Percentiles rank a stretch among this genome's conserved stretches.
Conservation (phyloP, 2,329 filamentous ascomycete genomes). For the Phialemoniopsis sp. region DNA sequence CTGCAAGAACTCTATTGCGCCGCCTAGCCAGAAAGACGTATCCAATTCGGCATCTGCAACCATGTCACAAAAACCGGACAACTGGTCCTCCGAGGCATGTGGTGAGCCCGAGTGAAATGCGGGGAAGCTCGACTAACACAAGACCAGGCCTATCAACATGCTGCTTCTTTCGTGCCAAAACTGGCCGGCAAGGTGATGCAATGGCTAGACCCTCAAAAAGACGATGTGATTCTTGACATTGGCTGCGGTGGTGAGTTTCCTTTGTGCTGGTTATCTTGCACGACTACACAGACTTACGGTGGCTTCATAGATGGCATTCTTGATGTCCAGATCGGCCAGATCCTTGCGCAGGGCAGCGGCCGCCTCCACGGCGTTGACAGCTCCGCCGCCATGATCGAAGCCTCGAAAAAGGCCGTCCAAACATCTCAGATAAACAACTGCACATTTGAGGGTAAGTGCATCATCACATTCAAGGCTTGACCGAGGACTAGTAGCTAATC, state of each 20-base stretch:
- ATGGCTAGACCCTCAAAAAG: constrained; percentile 54
- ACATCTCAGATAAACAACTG: constrained; percentile 26
- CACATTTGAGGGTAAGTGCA: constrained; percentile 36
- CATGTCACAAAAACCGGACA: constrained; percentile 18
- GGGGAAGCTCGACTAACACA: constrained; percentile 1
- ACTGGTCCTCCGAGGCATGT: constrained; percentile 32
- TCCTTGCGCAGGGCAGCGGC: constrained; percentile 39
- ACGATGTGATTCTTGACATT: constrained; percentile 57
- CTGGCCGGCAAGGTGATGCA: constrained; percentile 52
- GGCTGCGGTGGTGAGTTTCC: constrained; percentile 54
- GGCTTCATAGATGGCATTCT: constrained; percentile 51
- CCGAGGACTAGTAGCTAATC: too few relatives aligned
- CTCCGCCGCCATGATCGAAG: constrained; percentile 54
- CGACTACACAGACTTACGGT: neutral
- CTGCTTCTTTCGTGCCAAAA: constrained; percentile 61
- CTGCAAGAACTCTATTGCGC: too few relatives aligned
- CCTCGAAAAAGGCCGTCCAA: constrained; percentile 37
- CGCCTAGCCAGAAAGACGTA: too few relatives aligned
- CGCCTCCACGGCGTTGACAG: constrained; percentile 54
- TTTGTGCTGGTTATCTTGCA: neutral
- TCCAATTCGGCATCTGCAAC: too few relatives aligned
- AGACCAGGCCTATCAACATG: constrained; percentile 51
- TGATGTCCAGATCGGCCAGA: constrained; percentile 46
- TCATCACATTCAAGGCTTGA: too few relatives aligned
- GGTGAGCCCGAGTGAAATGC: constrained; percentile 5